A percentile compares a stretch with the other conserved stretches of the same genome.
Conservation (phyloP, 2,329 filamentous ascomycete genomes). For the Aspergillus sp. region DNA sequence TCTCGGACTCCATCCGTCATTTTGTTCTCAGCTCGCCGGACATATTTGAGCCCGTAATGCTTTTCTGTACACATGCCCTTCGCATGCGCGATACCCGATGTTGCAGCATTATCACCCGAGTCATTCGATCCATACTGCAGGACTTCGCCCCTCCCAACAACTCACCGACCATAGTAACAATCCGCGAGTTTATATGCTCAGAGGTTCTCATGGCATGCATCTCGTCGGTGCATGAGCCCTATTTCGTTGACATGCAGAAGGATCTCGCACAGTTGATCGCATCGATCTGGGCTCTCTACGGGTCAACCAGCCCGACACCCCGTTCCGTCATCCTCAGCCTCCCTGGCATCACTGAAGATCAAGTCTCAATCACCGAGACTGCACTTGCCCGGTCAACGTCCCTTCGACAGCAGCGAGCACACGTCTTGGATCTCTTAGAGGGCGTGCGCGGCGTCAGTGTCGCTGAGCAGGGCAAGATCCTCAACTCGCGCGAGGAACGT, state of each 20-base stretch:
- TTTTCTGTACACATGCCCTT: conserved; percentile 86
- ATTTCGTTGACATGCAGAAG: conserved; percentile 93
- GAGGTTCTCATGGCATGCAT: conserved; percentile 87
- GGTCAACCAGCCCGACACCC: conserved; percentile 59
- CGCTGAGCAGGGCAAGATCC: conserved; percentile 81
- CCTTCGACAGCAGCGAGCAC: conserved; percentile 66
- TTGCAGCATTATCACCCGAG: conserved; percentile 72
- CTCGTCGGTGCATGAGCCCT: conserved; percentile 82
- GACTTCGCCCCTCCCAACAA: conserved; percentile 54
- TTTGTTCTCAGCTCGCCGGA: conserved; percentile 71
- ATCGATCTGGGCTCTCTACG: conserved; percentile 70
- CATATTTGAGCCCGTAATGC: conserved; percentile 76
- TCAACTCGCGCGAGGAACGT: conserved; percentile 32
- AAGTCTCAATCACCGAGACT: conserved; percentile 56
- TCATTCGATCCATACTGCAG: conserved; percentile 76
- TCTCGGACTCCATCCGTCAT: conserved; percentile 57
- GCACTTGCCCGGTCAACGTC: conserved; percentile 47
- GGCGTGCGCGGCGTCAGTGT: conserved; percentile 85
- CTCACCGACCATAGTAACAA: conserved; percentile 50
- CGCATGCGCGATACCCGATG: conserved; percentile 83
- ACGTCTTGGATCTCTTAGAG: conserved; percentile 76
- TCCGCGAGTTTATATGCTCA: conserved; percentile 81
- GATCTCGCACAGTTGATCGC: conserved; percentile 84
- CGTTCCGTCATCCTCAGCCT: conserved; percentile 67
- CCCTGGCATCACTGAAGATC: conserved; percentile 61